Conservation (phyloP, 768 basidiomycete species). For the Panellus pusillus region DNA sequence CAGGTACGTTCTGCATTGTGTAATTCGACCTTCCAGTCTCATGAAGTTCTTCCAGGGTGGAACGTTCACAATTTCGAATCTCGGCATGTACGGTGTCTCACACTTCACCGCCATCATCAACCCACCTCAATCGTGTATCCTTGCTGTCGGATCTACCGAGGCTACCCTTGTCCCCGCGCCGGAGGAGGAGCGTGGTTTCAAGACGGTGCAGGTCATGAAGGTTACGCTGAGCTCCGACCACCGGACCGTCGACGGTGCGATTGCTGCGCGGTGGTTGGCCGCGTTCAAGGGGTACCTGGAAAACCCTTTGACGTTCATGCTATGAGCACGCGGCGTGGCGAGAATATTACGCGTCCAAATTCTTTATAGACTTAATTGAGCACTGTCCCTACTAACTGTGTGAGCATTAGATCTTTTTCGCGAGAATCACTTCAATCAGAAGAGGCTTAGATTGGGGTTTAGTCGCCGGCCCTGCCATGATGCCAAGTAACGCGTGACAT, state of each 20-base stretch:
- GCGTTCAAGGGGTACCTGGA: slow-evolving; percentile 97
- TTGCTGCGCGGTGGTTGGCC: slow-evolving; percentile 88
- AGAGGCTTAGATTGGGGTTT: too few relatives aligned
- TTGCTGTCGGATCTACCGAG: slow-evolving; percentile 88
- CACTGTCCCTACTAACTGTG: neutral
- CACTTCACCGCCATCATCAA: slow-evolving; percentile 99
- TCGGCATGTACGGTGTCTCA: slow-evolving; percentile 95
- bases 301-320: slow-evolving; percentile 96
- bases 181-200: slow-evolving; percentile 93
- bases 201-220: slow-evolving; percentile 89
- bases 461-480: neutral
- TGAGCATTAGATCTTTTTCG: neutral
- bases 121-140: slow-evolving; percentile 95
- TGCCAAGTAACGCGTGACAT: slow-evolving; percentile 1
- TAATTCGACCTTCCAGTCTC: neutral
- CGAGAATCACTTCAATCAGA: too few relatives aligned
- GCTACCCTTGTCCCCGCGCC: slow-evolving; percentile 85
- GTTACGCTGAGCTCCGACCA: slow-evolving; percentile 95
- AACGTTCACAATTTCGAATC: slow-evolving; percentile 97
- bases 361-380: slow-evolving; percentile 16
- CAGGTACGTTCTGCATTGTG: slow-evolving; percentile 56
- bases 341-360: slow-evolving; percentile 8
- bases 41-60: slow-evolving; percentile 62
- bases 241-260: slow-evolving; percentile 93
- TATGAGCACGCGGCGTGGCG: slow-evolving; percentile 45